phyloP scores from a whole-genome alignment of 2,329 filamentous ascomycete species.

The Fusarium annulatum region DNA sequence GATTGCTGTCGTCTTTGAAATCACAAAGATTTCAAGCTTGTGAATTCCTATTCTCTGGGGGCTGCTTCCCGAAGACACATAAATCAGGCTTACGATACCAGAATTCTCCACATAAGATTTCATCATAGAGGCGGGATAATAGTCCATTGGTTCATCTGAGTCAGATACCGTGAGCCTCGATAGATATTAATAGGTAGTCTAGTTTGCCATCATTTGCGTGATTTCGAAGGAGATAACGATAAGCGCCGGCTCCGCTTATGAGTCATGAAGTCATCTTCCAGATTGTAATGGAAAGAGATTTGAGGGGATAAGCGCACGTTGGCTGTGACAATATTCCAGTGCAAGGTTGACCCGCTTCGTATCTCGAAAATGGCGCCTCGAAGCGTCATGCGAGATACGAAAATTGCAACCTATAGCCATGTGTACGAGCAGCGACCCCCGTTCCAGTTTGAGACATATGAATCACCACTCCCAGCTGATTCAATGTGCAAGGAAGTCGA shows the following conservation, averaged over 20 bases:
- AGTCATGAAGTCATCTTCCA: too few species aligned
- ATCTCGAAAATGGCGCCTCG: background rate
- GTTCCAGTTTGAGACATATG: background rate
- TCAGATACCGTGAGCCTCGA: background rate
- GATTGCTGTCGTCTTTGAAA: background rate
- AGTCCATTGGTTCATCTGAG: background rate
- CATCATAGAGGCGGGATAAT: background rate
- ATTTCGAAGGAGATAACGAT: too few species aligned
- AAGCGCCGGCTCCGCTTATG: rapidly evolving
- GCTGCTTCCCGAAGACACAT: rapidly evolving
- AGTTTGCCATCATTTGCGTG: background rate
- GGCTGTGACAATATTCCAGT: rapidly evolving
- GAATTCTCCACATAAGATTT: background rate
- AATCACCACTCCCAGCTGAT: background rate
- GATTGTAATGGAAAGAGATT: rapidly evolving
- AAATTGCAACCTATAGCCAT: background rate
- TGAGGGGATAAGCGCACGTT: rapidly evolving
- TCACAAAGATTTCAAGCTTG: too few species aligned
- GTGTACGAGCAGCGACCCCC: background rate
- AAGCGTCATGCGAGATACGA: background rate
- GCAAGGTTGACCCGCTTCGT: background rate
- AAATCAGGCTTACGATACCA: background rate
- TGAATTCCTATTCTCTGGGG: background rate
- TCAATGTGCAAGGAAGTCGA: background rate
- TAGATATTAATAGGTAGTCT: background rate